Evolutionary conservation across 2,329 filamentous ascomycete species (phyloP), one percentile per base, ranked within the genome.

Genomic region (Arthrobotrys conoides): DNA sequence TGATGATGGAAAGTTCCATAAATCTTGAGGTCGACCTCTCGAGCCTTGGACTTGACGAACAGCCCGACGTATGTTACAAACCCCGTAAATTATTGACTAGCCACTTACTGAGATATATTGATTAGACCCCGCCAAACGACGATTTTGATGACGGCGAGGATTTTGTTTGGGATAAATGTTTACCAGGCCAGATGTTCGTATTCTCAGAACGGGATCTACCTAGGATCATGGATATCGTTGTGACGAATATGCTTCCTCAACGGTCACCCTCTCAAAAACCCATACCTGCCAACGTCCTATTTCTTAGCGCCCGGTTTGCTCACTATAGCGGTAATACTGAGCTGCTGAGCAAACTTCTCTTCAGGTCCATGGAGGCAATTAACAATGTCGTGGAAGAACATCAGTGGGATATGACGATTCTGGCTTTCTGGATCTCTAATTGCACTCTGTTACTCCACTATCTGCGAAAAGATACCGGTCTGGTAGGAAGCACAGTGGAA

Each of bases 321-420:
- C 94, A 98, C 83, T 99, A 99, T 82, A 95, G 99, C 84, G 92
- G 95, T 57, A 97, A 93, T 82, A 88, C 89, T 1, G 94, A 97
- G 80, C 87, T 99, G 9, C 86, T 99, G 9, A 91, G 90, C 18
- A 91, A 92, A 51, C 88, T 98, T 27, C 89, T 99, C 16, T 88
- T 92, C 27, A 91, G 92, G 41, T 93, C 96, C 44, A 97, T 97
- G 89, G 93, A 97, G 83, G 96, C 95, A 85, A 98, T 99, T 82
- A 98, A 98, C 83, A 91, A 94, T 76, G 93, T 97, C 33, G 94
- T 99, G n/a, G 96, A 98, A 84, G 89, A 89, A 79, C 91, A 95
- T 83, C 96, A 99, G 83, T 98, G 96, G 96, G 96, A 99, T 83
- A 99, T 99, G 96, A 99, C 96, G 0, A 97, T 99, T 81, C 87